Conservation (phyloP, 192 early-diverging fungal genomes). For the Cladochytrium replicatum region DNA sequence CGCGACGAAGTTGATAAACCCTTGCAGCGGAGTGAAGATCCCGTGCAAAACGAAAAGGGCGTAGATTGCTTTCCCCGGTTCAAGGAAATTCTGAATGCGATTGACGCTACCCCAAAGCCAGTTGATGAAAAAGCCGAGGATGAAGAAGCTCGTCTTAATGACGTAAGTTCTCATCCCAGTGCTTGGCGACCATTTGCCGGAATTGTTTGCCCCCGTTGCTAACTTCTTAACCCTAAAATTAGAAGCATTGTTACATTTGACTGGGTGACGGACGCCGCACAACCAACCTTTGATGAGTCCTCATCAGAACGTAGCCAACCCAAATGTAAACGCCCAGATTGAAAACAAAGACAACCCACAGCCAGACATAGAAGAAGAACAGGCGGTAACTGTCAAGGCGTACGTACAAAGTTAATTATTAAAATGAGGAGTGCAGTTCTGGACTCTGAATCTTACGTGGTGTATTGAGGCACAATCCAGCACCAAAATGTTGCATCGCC, state of each 20-base stretch:
- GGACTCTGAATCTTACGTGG: not conserved
- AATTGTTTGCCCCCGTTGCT: not conserved
- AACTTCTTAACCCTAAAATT: not conserved
- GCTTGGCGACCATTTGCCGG: not conserved
- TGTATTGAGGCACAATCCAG: not conserved
- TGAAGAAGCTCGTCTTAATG: not conserved
- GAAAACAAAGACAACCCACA: not conserved
- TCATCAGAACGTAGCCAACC: not conserved
- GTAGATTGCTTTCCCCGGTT: not conserved
- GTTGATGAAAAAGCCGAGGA: not conserved
- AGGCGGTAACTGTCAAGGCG: not conserved
- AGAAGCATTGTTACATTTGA: not conserved
- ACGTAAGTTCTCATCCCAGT: not conserved
- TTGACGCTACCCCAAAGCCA: not conserved
- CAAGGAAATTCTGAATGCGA: not conserved
- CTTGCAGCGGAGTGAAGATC: too few species aligned
- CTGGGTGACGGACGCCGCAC: not conserved
- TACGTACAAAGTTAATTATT: not conserved
- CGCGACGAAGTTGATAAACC: too few species aligned
- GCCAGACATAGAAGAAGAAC: not conserved
- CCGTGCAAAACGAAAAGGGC: not conserved
- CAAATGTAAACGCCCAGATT: not conserved
- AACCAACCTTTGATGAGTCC: not conserved
- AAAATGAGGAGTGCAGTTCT: not conserved
- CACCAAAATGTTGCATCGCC: not conserved